Conservation (phyloP, 768 basidiomycete genomes). For the Candolleomyces efflorescens region DNA sequence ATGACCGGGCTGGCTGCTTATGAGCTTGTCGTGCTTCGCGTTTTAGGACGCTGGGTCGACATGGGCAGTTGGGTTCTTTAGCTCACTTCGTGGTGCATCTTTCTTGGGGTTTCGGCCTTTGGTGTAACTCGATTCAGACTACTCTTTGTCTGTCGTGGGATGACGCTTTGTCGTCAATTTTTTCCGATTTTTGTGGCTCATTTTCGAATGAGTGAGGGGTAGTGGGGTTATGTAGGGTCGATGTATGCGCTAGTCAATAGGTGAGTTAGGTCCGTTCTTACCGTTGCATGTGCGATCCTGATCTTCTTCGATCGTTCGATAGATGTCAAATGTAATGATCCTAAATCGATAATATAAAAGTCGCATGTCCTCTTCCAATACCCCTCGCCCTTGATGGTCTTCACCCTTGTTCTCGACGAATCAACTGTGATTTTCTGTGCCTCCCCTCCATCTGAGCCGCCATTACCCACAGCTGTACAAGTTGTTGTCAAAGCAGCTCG, state of each 20-base stretch:
- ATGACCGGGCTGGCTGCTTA: slow-evolving; percentile 41
- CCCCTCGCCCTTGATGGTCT: slow-evolving; percentile 14
- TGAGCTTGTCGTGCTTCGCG: slow-evolving; percentile 1
- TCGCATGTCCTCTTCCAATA: slow-evolving; percentile 1
- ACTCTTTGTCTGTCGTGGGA: slow-evolving; percentile 54
- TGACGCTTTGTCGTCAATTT: slow-evolving; percentile 13
- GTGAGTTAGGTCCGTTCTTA: background rate
- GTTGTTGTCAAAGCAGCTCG: too few relatives aligned
- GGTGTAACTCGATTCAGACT: slow-evolving; percentile 63
- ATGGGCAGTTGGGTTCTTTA: slow-evolving; percentile 40
- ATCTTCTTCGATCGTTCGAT: background rate
- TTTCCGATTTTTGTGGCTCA: slow-evolving; percentile 16
- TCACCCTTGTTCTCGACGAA: slow-evolving; percentile 29
- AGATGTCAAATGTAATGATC: background rate
- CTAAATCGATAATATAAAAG: background rate
- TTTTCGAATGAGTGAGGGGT: slow-evolving; percentile 12
- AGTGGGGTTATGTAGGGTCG: background rate
- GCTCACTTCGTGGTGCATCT: slow-evolving; percentile 64
- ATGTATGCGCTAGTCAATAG: background rate
- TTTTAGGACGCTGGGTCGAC: slow-evolving; percentile 3
- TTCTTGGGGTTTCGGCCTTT: slow-evolving; percentile 8
- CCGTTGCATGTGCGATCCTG: background rate
- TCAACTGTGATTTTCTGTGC: too few relatives aligned
- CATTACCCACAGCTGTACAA: too few relatives aligned
- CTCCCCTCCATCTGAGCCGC: too few relatives aligned